Evolutionary conservation across 2,329 filamentous ascomycete genomes (phyloP), one percentile per base, ranked within the genome.

Genomic region (Penicillium corylophilum): DNA sequence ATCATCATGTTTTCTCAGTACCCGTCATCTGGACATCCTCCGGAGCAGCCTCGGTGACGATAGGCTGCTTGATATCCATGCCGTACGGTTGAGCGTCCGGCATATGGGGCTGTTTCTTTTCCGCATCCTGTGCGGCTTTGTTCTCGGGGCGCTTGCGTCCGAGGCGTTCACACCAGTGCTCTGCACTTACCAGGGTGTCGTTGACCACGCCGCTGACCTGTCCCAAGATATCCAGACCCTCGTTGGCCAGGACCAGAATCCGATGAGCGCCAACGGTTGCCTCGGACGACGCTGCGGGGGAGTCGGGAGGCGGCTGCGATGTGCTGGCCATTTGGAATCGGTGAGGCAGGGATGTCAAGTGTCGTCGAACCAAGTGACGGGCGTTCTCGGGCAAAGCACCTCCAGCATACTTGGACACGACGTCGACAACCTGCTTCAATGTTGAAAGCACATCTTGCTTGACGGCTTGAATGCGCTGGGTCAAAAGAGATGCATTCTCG

Each of bases 181-280:
- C 93, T 0, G 94, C 94, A 63, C 89, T 94, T 49, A 89, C 82
- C 47, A 97, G 88, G 0, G 94, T 97, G 47, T 90, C 88, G 61
- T 95, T 89, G 8, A 97, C 81, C 2, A 96, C 89, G 5, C 86
- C 85, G 36, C 86, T 94, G 44, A 99, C 90, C 69, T 96, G 91
- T 1, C 85, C 82, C 80, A 97, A 91, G 87, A 97, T 96, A 62
- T 96, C 91, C 13, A 97, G 78, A 0, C 92, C 90, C 69, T 97
- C 93, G 64, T 88, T 88, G 6, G 93, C 93, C 46, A 97, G 83
- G 1, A 94, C 84, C 12, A 97, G 76, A 50, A 95, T 91, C 36
- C 88, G 82, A 61, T 91, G 87, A 0, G 90, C 91, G 46, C 76
- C 77, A 15, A 78, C 71, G 10, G 78, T 79, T 16, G 80, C 79